Conservation (phyloP, 225 moss, liverwort and hornwort genomes). For the Pseudoscleropodium purum region DNA sequence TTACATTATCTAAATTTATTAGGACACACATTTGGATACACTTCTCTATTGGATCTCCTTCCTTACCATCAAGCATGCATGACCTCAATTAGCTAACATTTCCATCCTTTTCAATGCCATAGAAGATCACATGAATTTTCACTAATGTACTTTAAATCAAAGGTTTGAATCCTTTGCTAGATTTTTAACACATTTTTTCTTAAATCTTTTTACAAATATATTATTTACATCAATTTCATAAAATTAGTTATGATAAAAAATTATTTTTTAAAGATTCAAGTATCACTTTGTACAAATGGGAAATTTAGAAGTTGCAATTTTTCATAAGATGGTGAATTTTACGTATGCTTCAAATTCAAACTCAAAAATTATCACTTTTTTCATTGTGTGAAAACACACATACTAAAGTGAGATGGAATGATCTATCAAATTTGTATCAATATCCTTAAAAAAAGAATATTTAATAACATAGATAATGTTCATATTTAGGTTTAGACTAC, state of each 20-base stretch:
- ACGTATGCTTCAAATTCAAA: not conserved
- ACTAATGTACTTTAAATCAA: not conserved
- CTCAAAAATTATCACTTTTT: not conserved
- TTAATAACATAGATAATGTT: not conserved
- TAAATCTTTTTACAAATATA: not conserved
- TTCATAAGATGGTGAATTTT: not conserved
- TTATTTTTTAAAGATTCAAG: not conserved
- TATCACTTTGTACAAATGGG: fast-evolving
- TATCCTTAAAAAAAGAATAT: fast-evolving
- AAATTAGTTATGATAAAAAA: not conserved
- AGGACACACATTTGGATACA: not conserved
- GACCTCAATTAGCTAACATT: fast-evolving
- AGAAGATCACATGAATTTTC: not conserved
- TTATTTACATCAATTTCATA: not conserved
- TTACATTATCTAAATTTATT: not conserved
- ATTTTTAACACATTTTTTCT: not conserved
- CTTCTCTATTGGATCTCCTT: not conserved
- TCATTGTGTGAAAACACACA: not conserved
- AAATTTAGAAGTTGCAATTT: not conserved
- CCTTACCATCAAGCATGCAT: fast-evolving
- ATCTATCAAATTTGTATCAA: not conserved
- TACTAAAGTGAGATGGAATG: not conserved
- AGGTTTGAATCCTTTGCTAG: not conserved
- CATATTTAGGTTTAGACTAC: not conserved
- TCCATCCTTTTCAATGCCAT: not conserved